Percentiles rank a stretch among this genome's conserved stretches.
Evolutionary conservation across 352 stramenopile species (phyloP).

Genomic region (Pythium coloratum): DNA sequence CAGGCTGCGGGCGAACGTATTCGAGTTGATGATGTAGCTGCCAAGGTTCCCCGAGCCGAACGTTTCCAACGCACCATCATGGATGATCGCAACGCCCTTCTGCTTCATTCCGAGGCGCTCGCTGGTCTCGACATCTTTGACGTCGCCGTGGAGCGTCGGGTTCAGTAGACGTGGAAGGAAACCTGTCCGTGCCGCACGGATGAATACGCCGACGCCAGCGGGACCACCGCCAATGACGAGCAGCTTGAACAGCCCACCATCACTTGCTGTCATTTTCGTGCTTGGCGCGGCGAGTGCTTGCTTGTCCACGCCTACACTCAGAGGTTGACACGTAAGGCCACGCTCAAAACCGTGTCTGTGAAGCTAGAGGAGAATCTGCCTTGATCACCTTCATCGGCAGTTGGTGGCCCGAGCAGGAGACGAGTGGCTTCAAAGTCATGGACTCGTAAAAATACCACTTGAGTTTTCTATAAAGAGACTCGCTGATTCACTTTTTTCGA

Average conservation of each 20-base stretch:
- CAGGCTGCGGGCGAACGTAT: constrained; percentile 79
- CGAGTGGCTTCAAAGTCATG: neutral
- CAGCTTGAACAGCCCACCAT: constrained; percentile 63
- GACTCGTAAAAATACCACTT: neutral
- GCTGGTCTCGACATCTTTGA: constrained; percentile 40
- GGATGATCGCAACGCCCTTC: constrained; percentile 62
- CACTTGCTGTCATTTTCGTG: constrained; percentile 14
- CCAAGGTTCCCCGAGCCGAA: constrained; percentile 75
- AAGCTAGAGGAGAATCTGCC: neutral
- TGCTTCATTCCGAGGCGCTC: constrained; percentile 44
- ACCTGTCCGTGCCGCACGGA: constrained; percentile 65
- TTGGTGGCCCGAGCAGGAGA: neutral
- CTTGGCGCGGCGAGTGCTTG: neutral
- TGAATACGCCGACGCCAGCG: constrained; percentile 73
- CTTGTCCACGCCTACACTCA: neutral
- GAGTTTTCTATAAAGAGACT: constrained; percentile 12
- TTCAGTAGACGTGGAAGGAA: constrained; percentile 55
- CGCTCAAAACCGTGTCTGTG: neutral
- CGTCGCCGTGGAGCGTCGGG: constrained; percentile 41
- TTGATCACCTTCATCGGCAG: neutral
- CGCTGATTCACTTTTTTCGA: constrained; percentile 21
- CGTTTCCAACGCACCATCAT: constrained; percentile 47
- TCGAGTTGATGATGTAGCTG: constrained; percentile 84
- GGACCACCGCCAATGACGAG: constrained; percentile 70
- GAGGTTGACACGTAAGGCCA: neutral